Base-by-base conservation (phyloP, 305 asterid genomes). In the Ilex paraguariensis region DNA sequence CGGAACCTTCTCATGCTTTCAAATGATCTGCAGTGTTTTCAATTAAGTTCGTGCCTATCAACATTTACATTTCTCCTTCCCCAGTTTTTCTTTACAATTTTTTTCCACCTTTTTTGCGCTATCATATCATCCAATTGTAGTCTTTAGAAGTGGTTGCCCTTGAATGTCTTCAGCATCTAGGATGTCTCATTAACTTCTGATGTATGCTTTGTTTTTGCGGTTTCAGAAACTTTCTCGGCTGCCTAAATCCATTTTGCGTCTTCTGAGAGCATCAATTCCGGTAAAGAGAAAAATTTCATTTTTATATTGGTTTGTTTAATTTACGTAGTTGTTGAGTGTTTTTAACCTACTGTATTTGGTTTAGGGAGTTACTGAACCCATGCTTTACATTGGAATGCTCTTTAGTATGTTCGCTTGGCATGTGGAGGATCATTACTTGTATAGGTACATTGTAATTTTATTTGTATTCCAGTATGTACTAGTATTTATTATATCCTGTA, bases 381-480 rank as follows among this genome's bases (percentile, higher is more conserved):
- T 91, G 98, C 86, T 91, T 44, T 91, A 91, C 74, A 88, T 91
- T 44, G 98, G 98, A 57, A 91, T 91, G 98, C 83, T 91, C 62
- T 88, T 91, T 71, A 91, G 98, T 66, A 77, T 91, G 88, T 91
- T 91, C 78, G 98, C 98, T 65, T 92, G 98, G 98, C 98, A 92
- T 65, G 98, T 92, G 71, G 98, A 92, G 81, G 98, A 92, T 81
- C 98, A 92, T 82, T 92, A 92, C 79, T 75, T 92, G 61, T 89
- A 92, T 57, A 92, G 98, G 98, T 92, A 36, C 42, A 3, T 36
- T 36, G 42, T 36, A 4, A 36, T 3, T 8, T 36, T 36, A 36
- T 36, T 36, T 36, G 42, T 8, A 36, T 36, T 36, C 28, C 28
- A 21, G 28, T 1, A 21, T 21, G 28, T 21, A 21, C 28, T 21